Evolutionary conservation across 345 rosid species (phyloP), one percentile per base, ranked within the genome.

Genomic region (Syzygium grande): DNA sequence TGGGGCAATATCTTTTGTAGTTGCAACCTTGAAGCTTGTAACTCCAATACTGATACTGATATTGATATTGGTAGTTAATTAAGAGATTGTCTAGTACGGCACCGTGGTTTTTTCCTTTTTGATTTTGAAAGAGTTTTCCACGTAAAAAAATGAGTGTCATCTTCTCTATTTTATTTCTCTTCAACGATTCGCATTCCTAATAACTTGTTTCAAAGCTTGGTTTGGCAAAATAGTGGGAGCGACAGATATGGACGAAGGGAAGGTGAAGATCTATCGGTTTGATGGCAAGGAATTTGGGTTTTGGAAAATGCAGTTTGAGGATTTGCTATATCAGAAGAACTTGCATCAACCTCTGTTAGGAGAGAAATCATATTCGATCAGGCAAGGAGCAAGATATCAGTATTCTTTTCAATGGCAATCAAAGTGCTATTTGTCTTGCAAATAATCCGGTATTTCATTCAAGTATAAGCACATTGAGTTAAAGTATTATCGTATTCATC

Each of bases 151-250:
- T 13, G 15, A 4, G 16, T 61, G 34, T 61, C 34, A 5, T 61
- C 17, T 1, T n/a, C 16, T n/a, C 68, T 3, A n/a, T 27, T 11
- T 61, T 52, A 2, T n/a, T 27, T 61, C 68, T 61, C 9, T n/a
- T 61, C 15, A 25, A 6, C 9, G 0, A 12, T 61, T n/a, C 0
- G 1, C 0, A 30, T n/a, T 25, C 30, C 27, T 59, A 59, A 59
- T n/a, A 59, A 25, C 25, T 27, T n/a, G 30, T 3, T 27, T 13
- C 8, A n/a, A 16, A 61, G 34, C 34, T 2, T 61, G 4, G 19
- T 61, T 61, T n/a, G 68, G 2, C 9, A 0, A 14, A n/a, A 61
- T n/a, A 13, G 68, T 2, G 0, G 68, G 34, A 17, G 17, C 19
- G 0, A 61, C 17, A 13, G 13, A 61, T 12, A 13, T 6, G 34